Evolutionary conservation across 2,329 filamentous ascomycete species (phyloP), one percentile per base, ranked within the genome.

Genomic region (Myriosclerotinia scirpicola): DNA sequence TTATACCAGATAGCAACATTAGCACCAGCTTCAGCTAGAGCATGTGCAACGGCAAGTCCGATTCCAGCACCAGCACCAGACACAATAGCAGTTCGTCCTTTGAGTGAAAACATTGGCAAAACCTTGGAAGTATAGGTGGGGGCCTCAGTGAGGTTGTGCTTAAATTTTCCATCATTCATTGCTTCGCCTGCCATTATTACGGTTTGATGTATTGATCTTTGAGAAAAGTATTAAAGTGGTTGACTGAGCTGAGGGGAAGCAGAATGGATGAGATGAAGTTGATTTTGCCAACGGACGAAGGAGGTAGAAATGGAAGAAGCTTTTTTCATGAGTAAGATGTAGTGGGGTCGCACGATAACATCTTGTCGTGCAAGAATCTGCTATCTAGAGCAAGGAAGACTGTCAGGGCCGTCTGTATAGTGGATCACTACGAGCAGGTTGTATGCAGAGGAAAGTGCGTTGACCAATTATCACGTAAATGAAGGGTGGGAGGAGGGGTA

Each of bases 21-120:
- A 44, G 82, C 81, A 55, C 82, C 82, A 17, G 79, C 79, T 53
- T 77, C 76, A 15, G 80, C 76, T 2, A 83, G 76, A 63, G 82
- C 81, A 38, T 74, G 72, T 3, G 78, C 80, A 42, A 82, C 80
- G 42, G 80, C 80, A 14, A 77, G 75, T 34, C 81, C 81, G 67
- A 83, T 82, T 55, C 81, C 81, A 34, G 76, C 78, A 66, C 74
- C 77, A 38, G 77, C 79, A 42, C 80, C 80, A 15, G 78, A 79
- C 42, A 87, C 78, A 20, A 87, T 79, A 6, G 86, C 82, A 54
- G 84, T 82, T 71, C 85, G 84, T 63, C 83, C 83, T 68, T 82
- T 81, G 67, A 85, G 84, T 22, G 76, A 74, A 75, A 90, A 91
- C 67, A 90, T 82, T 44, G 85, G 82, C 75, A 91, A 76, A 67